Conservation (phyloP, 345 rosid genomes). For the Orychophragmus violaceus region DNA sequence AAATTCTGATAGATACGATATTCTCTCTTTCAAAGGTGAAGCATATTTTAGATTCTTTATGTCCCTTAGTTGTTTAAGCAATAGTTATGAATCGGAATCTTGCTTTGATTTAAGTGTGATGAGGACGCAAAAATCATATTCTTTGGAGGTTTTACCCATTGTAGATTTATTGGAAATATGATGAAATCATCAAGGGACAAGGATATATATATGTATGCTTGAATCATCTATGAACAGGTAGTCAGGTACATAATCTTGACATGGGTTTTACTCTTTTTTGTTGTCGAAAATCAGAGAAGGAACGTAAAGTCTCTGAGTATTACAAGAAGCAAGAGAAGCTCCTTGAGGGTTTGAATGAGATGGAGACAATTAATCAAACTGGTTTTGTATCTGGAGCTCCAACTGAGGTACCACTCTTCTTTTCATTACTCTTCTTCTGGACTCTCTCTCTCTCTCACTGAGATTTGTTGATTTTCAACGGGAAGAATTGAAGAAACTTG, state of each 20-base stretch:
- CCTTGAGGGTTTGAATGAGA: too few species aligned
- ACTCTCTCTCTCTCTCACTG: background rate
- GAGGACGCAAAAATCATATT: slow-evolving; percentile 9
- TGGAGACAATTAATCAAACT: slow-evolving; percentile 55
- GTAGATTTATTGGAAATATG: background rate
- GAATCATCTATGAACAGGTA: background rate
- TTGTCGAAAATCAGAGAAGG: slow-evolving; percentile 38
- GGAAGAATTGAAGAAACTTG: slow-evolving; percentile 65
- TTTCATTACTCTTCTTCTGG: background rate
- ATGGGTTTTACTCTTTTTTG: background rate
- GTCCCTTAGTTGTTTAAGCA: background rate
- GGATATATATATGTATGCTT: background rate
- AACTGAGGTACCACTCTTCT: slow-evolving; percentile 44
- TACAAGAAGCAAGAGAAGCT: too few species aligned
- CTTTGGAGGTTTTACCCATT: slow-evolving; percentile 9
- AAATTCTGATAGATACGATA: background rate
- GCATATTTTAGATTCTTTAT: background rate
- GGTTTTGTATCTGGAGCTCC: slow-evolving; percentile 43
- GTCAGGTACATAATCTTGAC: background rate
- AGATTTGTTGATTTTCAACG: slow-evolving; percentile 15
- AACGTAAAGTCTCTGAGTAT: slow-evolving; percentile 60
- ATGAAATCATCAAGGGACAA: background rate
- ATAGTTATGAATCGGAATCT: background rate
- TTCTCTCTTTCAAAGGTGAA: background rate
- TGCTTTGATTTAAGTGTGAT: background rate